Base-by-base conservation (phyloP, 345 rosid species). In the Hirschfeldia incana region DNA sequence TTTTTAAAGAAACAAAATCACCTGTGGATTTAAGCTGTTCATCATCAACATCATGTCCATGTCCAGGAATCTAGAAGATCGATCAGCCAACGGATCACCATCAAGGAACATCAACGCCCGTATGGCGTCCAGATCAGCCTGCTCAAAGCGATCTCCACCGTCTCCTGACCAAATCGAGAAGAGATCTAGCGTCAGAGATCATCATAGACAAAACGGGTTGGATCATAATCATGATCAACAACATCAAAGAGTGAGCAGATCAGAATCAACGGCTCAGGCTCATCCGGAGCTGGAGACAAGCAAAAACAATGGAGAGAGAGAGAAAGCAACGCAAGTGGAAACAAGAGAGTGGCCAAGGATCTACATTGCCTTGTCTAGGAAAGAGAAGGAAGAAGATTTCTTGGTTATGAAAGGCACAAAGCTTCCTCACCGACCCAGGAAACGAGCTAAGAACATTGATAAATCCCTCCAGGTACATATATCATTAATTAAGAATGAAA, bases 341-440 rank as follows among this genome's bases (percentile, higher is more conserved):
- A 82, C 64, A 37, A 58, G 80, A 3, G 86, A 86, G 84, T 89
- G 91, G 87, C 93, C 93, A 8, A 88, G 86, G 75, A 83, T 89
- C 78, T 85, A 80, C 77, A 36, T 85, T 74, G 77, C 83, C 13
- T 63, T 88, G 79, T 85, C 94, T n/a, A 84, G 89, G 39, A 89
- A 87, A 76, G 93, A 89, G 69, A 89, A 89, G 42, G 93, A 89
- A 81, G 91, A 89, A 78, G 93, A 89, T 83, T 89, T 89, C 67
- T 78, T 87, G 64, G 85, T 85, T 44, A 87, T 89, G 88, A 89
- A 89, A 73, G 93, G 93, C 78, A 86, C 93, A 11, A 89, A 89
- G 71, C 86, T 89, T 8, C 91, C 93, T 6, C 90, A 89, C n/a
- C 68, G 93, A 70, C 93, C 93, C 55, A 87, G 87, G 85, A 89